A percentile compares a stretch with the other conserved stretches of the same genome.
Evolutionary conservation across 164 flowering plant species (phyloP).

Genomic region (Akebia trifoliata): DNA sequence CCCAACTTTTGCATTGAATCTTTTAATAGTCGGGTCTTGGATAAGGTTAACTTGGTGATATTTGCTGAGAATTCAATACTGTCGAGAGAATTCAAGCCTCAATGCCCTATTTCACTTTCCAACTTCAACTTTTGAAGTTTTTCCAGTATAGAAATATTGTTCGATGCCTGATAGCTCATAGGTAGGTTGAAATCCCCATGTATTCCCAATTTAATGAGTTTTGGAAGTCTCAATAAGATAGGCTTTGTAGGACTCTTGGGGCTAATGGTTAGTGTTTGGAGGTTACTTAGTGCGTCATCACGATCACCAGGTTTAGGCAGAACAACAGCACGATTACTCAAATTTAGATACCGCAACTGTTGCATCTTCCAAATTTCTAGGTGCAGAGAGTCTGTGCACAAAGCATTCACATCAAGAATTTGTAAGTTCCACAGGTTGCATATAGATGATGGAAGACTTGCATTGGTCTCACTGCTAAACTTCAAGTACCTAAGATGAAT

Average conservation of each 20-base stretch:
- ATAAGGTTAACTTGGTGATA: conserved; percentile 12
- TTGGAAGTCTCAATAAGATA: conserved; percentile 13
- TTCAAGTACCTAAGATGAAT: conserved; percentile 23
- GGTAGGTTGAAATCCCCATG: neutral
- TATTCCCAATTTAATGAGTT: neutral
- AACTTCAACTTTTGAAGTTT: neutral
- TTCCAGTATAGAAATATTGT: neutral
- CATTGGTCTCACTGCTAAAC: neutral
- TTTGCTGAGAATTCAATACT: conserved; percentile 11
- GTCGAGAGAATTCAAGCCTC: conserved; percentile 2
- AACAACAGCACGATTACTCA: neutral
- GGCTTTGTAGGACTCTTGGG: neutral
- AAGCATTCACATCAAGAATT: conserved; percentile 10
- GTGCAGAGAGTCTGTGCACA: neutral
- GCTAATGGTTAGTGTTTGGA: conserved; percentile 14
- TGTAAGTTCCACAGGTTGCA: conserved; percentile 16
- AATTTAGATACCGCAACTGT: conserved; percentile 12
- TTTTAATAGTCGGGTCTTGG: neutral
- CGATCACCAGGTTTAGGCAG: neutral
- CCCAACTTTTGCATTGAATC: conserved; percentile 25
- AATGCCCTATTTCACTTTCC: neutral
- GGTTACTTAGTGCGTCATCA: conserved; percentile 1
- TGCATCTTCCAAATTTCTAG: conserved; percentile 17
- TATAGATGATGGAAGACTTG: conserved; percentile 16
- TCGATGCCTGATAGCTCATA: neutral